Percentiles rank a stretch among this genome's conserved stretches.
Conservation (phyloP, 345 rosid genomes). For the Camelina neglecta region DNA sequence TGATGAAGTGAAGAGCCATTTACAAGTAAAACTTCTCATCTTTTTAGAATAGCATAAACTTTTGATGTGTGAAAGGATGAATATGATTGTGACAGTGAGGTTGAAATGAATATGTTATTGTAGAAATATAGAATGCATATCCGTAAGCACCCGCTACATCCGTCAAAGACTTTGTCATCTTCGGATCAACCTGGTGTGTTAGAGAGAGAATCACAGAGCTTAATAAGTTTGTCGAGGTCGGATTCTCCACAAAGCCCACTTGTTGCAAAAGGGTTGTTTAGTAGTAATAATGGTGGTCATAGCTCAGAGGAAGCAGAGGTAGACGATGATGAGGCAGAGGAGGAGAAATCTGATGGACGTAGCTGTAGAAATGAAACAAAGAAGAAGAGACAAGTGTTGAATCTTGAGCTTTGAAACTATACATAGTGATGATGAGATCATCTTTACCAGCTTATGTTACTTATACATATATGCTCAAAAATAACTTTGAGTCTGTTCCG, state of each 20-base stretch:
- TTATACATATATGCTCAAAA: constrained; percentile 32
- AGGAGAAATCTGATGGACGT: constrained; percentile 58
- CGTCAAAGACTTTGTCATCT: constrained; percentile 44
- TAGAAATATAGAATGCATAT: constrained; percentile 88
- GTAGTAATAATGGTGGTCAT: constrained; percentile 50
- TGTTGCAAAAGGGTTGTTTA: constrained; percentile 50
- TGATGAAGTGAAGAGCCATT: constrained; percentile 93
- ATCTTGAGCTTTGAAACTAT: constrained; percentile 39
- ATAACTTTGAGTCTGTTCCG: constrained; percentile 26
- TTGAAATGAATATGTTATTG: constrained; percentile 18
- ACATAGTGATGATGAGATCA: constrained; percentile 26
- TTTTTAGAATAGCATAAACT: not conserved
- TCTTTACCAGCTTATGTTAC: constrained; percentile 26
- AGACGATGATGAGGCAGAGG: constrained; percentile 44
- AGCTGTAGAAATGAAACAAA: constrained; percentile 49
- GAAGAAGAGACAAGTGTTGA: constrained; percentile 35
- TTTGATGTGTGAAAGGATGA: constrained; percentile 25
- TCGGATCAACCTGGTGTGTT: constrained; percentile 44
- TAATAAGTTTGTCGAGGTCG: constrained; percentile 49
- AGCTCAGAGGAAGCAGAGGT: constrained; percentile 47
- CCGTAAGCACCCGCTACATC: constrained; percentile 54
- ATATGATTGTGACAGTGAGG: constrained; percentile 18
- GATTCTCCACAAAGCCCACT: constrained; percentile 71
- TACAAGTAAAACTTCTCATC: constrained; percentile 59
- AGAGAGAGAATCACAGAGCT: constrained; percentile 48